Evolutionary conservation across 2,329 filamentous ascomycete genomes (phyloP).

Genomic region (Cercospora sp.): DNA sequence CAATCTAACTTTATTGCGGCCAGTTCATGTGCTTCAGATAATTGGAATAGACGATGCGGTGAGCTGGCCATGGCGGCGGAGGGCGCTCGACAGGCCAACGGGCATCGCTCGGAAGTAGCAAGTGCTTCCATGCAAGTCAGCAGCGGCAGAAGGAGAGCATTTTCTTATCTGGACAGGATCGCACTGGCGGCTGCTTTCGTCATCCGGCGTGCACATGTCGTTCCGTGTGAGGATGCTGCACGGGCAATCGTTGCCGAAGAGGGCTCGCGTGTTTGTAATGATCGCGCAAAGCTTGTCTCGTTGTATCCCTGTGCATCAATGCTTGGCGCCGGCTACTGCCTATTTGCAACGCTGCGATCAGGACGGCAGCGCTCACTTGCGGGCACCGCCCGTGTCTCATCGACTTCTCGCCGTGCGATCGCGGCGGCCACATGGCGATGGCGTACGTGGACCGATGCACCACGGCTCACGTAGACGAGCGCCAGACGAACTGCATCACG

Average conservation of each 20-base stretch:
- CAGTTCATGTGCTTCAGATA: not conserved
- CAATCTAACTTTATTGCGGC: not conserved
- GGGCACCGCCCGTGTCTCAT: not conserved
- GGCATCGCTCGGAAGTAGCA: not conserved
- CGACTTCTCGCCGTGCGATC: not conserved
- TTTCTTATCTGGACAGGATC: not conserved
- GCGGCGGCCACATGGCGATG: constrained; percentile 6
- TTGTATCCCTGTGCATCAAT: not conserved
- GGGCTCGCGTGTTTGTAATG: constrained; percentile 1
- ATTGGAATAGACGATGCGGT: constrained; percentile 1
- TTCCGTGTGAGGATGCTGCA: not conserved
- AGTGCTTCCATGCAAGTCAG: not conserved
- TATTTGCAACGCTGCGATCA: not conserved
- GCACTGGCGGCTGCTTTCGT: not conserved
- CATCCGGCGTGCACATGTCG: not conserved
- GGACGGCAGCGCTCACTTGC: not conserved
- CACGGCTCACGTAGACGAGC: not conserved
- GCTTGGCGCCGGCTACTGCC: not conserved
- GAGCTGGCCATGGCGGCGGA: not conserved
- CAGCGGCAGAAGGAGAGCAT: not conserved
- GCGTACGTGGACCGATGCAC: not conserved
- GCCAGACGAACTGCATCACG: not conserved
- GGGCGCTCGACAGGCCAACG: not conserved
- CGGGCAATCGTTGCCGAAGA: not conserved
- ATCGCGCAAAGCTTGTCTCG: not conserved